Percentiles rank a stretch among this genome's conserved stretches.
Conservation (phyloP, 257 asterid species). For the Oldenlandia corymbosa region DNA sequence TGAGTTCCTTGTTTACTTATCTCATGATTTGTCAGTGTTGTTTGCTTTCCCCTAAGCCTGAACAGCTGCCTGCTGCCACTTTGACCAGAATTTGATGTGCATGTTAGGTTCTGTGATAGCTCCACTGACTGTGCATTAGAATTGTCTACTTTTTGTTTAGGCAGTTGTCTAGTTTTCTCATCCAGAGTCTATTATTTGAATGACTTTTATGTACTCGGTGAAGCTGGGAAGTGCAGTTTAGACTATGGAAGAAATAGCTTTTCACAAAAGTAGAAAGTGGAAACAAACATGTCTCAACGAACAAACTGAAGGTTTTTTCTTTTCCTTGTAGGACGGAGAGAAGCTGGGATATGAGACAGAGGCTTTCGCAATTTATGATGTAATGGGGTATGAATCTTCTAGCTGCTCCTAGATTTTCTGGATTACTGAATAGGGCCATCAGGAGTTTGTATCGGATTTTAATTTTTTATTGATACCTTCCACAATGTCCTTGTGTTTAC, state of each 20-base stretch:
- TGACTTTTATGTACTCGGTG: background rate
- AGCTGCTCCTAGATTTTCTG: background rate
- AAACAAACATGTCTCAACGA: background rate
- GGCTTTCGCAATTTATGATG: slow-evolving; percentile 89
- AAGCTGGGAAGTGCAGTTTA: background rate
- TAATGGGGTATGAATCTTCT: slow-evolving; percentile 56
- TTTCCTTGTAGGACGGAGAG: slow-evolving; percentile 63
- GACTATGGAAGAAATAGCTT: background rate
- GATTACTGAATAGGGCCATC: background rate
- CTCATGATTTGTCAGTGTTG: background rate
- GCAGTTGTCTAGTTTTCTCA: background rate
- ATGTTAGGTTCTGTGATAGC: background rate
- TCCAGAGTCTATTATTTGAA: background rate
- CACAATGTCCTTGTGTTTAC: background rate
- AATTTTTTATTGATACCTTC: background rate
- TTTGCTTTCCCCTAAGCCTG: background rate
- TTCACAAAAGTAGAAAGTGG: background rate
- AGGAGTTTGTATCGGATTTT: background rate
- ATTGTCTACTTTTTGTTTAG: background rate
- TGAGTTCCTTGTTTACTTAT: background rate
- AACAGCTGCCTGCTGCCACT: background rate
- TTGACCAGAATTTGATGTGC: background rate
- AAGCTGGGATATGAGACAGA: slow-evolving; percentile 93
- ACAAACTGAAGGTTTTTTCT: slow-evolving; percentile 7
- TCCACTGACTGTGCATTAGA: background rate